Evolutionary conservation across 345 rosid species (phyloP).

Genomic region (Heritiera fomes): DNA sequence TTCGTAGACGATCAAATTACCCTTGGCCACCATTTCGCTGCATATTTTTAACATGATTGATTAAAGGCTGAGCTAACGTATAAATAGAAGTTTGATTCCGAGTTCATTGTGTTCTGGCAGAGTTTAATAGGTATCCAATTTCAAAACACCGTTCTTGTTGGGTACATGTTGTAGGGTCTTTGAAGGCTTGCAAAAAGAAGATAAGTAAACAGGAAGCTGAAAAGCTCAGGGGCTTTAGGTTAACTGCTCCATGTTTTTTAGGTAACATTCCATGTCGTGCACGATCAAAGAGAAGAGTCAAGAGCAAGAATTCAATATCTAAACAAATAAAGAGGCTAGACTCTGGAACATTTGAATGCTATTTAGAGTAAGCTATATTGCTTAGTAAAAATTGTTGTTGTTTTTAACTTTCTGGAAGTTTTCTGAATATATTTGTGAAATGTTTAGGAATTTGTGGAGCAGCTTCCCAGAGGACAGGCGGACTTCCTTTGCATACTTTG

Average conservation of each 20-base stretch:
- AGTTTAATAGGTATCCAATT: conserved; percentile 9
- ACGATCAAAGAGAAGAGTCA: conserved; percentile 44
- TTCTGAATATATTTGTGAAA: conserved; percentile 11
- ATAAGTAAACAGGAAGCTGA: conserved; percentile 17
- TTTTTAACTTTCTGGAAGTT: background rate
- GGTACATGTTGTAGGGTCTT: conserved; percentile 42
- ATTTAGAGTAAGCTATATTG: conserved; percentile 48
- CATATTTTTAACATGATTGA: background rate
- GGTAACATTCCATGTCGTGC: conserved; percentile 40
- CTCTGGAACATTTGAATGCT: conserved; percentile 32
- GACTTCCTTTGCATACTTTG: conserved; percentile 47
- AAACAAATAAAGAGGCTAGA: conserved; percentile 39
- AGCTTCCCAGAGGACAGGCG: conserved; percentile 46
- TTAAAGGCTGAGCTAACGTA: background rate
- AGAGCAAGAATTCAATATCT: conserved; percentile 33
- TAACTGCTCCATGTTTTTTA: conserved; percentile 46
- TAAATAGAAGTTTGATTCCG: conserved; percentile 7
- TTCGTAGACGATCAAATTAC: background rate
- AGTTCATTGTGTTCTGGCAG: conserved; percentile 34
- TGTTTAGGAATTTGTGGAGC: conserved; percentile 53
- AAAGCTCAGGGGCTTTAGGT: conserved; percentile 23
- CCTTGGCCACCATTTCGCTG: background rate
- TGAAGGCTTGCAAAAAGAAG: conserved; percentile 31
- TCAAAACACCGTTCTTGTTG: conserved; percentile 71
- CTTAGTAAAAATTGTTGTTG: background rate